These are phyloP conservation scores for Dichotomocladium elegans DNA, from an alignment of 371 early-diverging fungal species.

Conservation along the genomic window DNA sequence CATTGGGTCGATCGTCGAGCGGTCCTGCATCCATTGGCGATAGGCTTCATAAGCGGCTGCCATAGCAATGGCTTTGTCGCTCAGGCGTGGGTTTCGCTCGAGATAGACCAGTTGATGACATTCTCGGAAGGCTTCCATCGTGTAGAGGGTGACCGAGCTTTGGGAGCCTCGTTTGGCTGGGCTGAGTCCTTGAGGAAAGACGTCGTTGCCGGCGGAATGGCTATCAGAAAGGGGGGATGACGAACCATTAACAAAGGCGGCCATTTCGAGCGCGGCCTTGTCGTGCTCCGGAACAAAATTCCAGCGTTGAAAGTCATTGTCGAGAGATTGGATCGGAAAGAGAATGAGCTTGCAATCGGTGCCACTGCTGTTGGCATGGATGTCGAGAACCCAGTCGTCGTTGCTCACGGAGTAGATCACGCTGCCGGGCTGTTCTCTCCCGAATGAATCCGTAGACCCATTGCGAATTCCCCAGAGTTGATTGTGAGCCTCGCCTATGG, in stretches of 20 bases:
- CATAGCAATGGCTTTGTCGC: constrained; percentile 49
- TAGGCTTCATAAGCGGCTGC: constrained; percentile 45
- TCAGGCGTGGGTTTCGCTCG: constrained; percentile 17
- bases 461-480: constrained; percentile 40
- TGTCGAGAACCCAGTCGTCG: constrained; percentile 46
- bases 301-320: constrained; percentile 47
- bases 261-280: background rate
- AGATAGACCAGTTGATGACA: constrained; percentile 31
- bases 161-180: constrained; percentile 48
- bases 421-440: constrained; percentile 19
- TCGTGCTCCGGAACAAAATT: constrained; percentile 19
- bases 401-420: constrained; percentile 33
- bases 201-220: background rate
- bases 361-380: constrained; percentile 5
- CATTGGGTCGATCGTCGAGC: constrained; percentile 5
- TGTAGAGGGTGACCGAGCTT: constrained; percentile 17
- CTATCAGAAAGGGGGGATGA: constrained; percentile 20
- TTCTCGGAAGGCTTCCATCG: constrained; percentile 36
- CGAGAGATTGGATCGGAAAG: constrained; percentile 38
- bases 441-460: constrained; percentile 8
- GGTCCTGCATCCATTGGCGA: constrained; percentile 42
- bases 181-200: constrained; percentile 20
- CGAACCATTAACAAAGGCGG: background rate
- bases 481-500: constrained; percentile 31
- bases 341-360: constrained; percentile 30